Evolutionary conservation across 2,329 filamentous ascomycete species (phyloP).

Genomic region (Fusarium sacchari): DNA sequence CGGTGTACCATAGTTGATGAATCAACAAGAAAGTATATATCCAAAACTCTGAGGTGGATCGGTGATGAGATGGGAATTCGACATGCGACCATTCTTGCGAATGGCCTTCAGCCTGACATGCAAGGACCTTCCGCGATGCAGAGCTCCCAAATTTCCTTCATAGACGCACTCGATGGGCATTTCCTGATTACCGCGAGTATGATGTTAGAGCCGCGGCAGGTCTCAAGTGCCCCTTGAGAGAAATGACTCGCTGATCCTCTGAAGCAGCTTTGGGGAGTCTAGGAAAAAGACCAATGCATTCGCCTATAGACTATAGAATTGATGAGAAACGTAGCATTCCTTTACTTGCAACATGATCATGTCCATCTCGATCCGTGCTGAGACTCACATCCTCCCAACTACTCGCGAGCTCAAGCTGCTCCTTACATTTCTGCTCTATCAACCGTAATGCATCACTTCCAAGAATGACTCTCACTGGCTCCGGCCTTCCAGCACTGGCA

Average conservation of each 20-base stretch:
- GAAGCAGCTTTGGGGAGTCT: too few relatives aligned
- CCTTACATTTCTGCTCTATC: slow-evolving; percentile 7
- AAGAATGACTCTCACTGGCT: background rate
- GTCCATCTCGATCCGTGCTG: background rate
- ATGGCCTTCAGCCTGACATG: background rate
- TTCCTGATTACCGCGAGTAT: slow-evolving; percentile 13
- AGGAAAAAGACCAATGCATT: background rate
- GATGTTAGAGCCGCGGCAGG: background rate
- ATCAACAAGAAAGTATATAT: background rate
- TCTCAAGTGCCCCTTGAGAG: too few relatives aligned
- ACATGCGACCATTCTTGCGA: background rate
- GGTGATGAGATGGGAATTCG: slow-evolving; percentile 8
- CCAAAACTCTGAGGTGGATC: background rate
- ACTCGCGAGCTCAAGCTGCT: background rate
- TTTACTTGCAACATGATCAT: slow-evolving; percentile 7
- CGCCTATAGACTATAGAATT: background rate
- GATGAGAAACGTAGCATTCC: slow-evolving; percentile 4
- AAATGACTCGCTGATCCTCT: too few relatives aligned
- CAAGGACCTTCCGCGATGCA: slow-evolving; percentile 7
- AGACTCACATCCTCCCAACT: slow-evolving; percentile 3
- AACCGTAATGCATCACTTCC: background rate
- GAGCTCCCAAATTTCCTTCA: background rate
- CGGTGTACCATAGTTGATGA: background rate
- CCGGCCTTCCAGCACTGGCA: background rate
- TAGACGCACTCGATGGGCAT: slow-evolving; percentile 17